Percentiles rank a stretch among this genome's conserved stretches.
Conservation (phyloP, 163 green algal genomes). For the Scenedesmus sp. region DNA sequence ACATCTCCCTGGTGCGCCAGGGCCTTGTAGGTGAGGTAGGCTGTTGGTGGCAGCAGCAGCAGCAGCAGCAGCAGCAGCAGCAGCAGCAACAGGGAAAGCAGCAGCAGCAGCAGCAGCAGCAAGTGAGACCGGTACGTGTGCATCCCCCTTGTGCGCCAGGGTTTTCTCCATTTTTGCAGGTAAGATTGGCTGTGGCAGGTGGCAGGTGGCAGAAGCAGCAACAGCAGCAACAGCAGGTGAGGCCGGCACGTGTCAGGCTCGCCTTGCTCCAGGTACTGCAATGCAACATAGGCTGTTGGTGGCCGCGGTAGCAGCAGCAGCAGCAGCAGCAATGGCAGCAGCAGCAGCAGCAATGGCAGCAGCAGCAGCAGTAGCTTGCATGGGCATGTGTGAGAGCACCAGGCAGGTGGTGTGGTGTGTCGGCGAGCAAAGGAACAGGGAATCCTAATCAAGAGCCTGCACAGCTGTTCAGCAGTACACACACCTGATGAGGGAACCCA, state of each 20-base stretch:
- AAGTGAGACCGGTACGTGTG: neutral
- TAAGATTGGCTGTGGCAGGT: neutral
- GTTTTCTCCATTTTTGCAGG: neutral
- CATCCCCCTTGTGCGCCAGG: neutral
- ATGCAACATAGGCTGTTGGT: too few relatives aligned
- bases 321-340: neutral
- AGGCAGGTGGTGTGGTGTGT: too few relatives aligned
- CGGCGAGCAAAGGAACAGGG: too few relatives aligned
- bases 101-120: slow-evolving; percentile 20
- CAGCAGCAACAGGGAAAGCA: neutral
- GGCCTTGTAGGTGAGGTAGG: neutral
- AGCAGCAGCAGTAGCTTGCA: too few relatives aligned
- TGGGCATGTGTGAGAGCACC: too few relatives aligned
- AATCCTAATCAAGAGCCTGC: too few relatives aligned
- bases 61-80: slow-evolving; percentile 4
- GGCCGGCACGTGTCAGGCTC: neutral
- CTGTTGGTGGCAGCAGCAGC: neutral
- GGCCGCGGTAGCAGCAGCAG: neutral
- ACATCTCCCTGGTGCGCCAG: neutral
- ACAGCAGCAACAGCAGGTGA: neutral
- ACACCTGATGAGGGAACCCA: too few relatives aligned
- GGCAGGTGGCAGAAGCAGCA: neutral
- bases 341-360: too few relatives aligned
- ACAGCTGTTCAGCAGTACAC: too few relatives aligned
- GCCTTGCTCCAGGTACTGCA: neutral